A percentile compares a stretch with the other conserved stretches of the same genome.
Evolutionary conservation across 352 stramenopile genomes (phyloP).

Genomic region (Globisporangium okanoganense): DNA sequence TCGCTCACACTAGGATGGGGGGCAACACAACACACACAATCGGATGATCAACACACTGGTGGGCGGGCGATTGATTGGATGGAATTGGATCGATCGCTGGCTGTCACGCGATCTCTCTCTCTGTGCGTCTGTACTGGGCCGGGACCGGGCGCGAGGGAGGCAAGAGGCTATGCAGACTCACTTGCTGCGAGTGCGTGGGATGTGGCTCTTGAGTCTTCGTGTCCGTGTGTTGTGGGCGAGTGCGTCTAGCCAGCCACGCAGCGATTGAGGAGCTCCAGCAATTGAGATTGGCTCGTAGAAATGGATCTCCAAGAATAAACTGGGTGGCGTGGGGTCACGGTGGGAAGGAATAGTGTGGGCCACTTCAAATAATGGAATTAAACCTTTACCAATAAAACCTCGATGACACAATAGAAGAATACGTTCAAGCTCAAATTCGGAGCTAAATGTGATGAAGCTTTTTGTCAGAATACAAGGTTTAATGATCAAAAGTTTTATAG

Average conservation of each 20-base stretch:
- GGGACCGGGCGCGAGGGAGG: not conserved
- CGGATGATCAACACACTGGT: slow-evolving; percentile 9
- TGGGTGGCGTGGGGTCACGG: not conserved
- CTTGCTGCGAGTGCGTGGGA: not conserved
- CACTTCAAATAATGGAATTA: too few species aligned
- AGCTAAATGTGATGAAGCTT: too few species aligned
- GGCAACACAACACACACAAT: slow-evolving; percentile 16
- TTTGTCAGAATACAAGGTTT: too few species aligned
- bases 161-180: slow-evolving; percentile 1
- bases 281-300: not conserved
- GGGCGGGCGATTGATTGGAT: not conserved
- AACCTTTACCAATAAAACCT: too few species aligned
- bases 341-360: not conserved
- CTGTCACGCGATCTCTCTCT: not conserved
- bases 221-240: not conserved
- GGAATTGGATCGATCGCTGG: not conserved
- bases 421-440: too few species aligned
- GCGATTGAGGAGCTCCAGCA: not conserved
- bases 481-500: too few species aligned
- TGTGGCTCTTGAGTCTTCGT: not conserved
- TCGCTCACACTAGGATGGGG: slow-evolving; percentile 10
- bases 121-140: not conserved
- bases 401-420: too few species aligned
- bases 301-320: not conserved
- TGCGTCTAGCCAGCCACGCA: not conserved